Evolutionary conservation across 768 basidiomycete species (phyloP).

Genomic region (Lactarius quietus): DNA sequence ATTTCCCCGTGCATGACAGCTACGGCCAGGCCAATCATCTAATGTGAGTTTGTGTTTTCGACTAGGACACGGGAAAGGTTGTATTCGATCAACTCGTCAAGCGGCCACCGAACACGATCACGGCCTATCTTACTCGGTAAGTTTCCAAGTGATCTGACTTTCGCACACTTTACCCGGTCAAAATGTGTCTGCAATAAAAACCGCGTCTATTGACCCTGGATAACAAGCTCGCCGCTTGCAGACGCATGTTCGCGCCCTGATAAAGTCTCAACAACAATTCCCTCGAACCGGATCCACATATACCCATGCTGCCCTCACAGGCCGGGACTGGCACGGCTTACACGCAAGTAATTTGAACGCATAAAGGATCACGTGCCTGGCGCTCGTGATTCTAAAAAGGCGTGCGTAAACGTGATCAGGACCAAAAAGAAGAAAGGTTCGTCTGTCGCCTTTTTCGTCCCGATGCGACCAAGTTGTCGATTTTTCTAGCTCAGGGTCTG

Average conservation of each 20-base stretch:
- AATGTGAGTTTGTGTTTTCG: slow-evolving; percentile 73
- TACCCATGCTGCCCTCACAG: slow-evolving; percentile 89
- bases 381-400: slow-evolving; percentile 93
- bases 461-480: background rate
- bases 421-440: slow-evolving; percentile 74
- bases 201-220: slow-evolving; percentile 58
- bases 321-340: no score
- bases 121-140: slow-evolving; percentile 90
- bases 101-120: slow-evolving; percentile 75
- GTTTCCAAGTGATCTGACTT: slow-evolving; percentile 14
- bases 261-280: slow-evolving; percentile 78
- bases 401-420: slow-evolving; percentile 75
- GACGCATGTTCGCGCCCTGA: slow-evolving; percentile 48
- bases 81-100: slow-evolving; percentile 89
- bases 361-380: slow-evolving; percentile 77
- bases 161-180: background rate
- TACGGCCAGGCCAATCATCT: slow-evolving; percentile 88
- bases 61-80: slow-evolving; percentile 59
- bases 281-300: slow-evolving; percentile 89
- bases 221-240: slow-evolving; percentile 80
- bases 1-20: slow-evolving; percentile 80
- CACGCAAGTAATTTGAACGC: no score
- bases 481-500: slow-evolving; percentile 42
- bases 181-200: slow-evolving; percentile 95
- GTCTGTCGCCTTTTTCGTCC: background rate